Conservation (phyloP, 2,329 filamentous ascomycete species). For the Diplodia scrobiculata region DNA sequence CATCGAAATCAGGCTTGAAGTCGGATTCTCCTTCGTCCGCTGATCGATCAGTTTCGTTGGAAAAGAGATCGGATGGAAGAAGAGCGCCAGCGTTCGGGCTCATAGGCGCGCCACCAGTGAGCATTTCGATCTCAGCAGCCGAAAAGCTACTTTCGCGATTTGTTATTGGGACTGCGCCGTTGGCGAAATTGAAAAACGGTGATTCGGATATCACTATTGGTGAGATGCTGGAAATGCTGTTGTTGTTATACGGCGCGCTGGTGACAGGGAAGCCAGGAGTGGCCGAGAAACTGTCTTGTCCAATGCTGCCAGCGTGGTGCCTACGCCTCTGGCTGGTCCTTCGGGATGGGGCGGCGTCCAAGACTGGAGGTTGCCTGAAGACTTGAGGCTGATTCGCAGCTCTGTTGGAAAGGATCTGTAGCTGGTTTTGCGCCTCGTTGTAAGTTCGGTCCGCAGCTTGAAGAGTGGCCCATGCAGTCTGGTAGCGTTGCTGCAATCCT, state of each 20-base stretch:
- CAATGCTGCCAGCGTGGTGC: constrained; percentile 34
- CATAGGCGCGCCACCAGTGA: constrained; percentile 68
- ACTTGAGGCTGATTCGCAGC: constrained; percentile 44
- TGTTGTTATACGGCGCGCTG: constrained; percentile 51
- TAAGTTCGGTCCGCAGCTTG: constrained; percentile 44
- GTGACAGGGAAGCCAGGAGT: constrained; percentile 37
- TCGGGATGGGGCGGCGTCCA: constrained; percentile 38
- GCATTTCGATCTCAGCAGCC: constrained; percentile 63
- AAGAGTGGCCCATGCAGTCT: constrained; percentile 42
- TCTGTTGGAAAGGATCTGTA: constrained; percentile 45
- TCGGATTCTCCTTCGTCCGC: constrained; percentile 6
- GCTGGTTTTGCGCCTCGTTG: constrained; percentile 47
- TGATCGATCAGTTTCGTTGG: constrained; percentile 61
- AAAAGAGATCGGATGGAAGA: constrained; percentile 68
- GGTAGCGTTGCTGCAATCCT: constrained; percentile 56
- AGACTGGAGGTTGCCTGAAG: constrained; percentile 38
- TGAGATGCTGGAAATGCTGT: constrained; percentile 50
- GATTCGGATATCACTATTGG: constrained; percentile 56
- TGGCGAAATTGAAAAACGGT: constrained; percentile 60
- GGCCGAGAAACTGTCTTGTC: constrained; percentile 44
- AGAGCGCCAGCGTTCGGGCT: constrained; percentile 75
- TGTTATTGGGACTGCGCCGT: constrained; percentile 55
- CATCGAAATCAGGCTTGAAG: constrained; percentile 41
- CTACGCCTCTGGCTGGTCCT: constrained; percentile 48
- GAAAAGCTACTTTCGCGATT: constrained; percentile 35